Base-by-base conservation (phyloP, 306 rosid species). In the Gynostemma pentaphyllum region DNA sequence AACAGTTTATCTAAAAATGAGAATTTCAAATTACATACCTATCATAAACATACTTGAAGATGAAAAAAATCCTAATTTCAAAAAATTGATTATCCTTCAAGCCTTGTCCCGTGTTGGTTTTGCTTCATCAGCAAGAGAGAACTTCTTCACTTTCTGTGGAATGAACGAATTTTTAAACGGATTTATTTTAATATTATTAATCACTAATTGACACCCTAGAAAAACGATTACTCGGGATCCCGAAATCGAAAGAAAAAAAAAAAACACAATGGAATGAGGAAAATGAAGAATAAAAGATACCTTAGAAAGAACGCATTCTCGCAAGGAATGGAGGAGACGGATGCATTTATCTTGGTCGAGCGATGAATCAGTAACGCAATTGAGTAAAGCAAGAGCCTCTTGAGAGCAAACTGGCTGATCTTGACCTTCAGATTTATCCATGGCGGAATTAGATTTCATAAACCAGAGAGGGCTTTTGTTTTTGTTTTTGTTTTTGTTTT, bases 81-180 rank as follows among this genome's bases (percentile, higher is more conserved):
- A 64, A 57, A 62, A 50, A 71, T 69, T 47, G 70, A 37, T 36
- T n/a, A n/a, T 55, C 26, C 55, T 44, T 83, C 76, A 91, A 70
- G 73, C 70, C 71, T 77, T 70, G 75, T 80, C 73, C 70, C 57
- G 53, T 8, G 66, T 66, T 29, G 75, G 69, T 34, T 80, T 78
- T 52, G 83, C 72, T 67, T 79, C 83, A 49, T 76, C 85, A 55
- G 85, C 79, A 21, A 88, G 72, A 44, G 85, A 80, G 75, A 92
- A 92, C 70, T 77, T 88, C 81, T 83, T 88, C 79, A 88, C 98
- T 72, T 88, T 92, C 98, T 92, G 90, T 69, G 26, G n/a, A 65
- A 60, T 47, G 60, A 63, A 60, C 30, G 46, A 70, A 48, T 60
- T 19, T n/a, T n/a, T n/a, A n/a, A n/a, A n/a, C n/a, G n/a, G n/a